Conservation (phyloP, 129 eudicot genomes). For the Artemisia argyi region DNA sequence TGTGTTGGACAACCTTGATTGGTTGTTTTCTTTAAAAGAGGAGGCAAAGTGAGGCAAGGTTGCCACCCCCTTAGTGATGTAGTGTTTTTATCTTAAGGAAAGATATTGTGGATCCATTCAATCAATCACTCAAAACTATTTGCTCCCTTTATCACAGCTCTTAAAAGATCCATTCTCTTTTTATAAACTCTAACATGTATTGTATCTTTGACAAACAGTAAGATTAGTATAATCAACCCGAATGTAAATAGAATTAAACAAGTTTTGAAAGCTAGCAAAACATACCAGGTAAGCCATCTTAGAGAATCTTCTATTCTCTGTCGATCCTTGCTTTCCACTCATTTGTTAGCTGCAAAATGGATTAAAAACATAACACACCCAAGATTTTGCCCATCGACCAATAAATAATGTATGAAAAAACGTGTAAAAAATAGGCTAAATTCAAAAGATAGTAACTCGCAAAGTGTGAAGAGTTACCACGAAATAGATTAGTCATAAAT, state of each 20-base stretch:
- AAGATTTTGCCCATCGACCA: not conserved
- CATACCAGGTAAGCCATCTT: constrained; percentile 69
- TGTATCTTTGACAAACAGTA: constrained; percentile 37
- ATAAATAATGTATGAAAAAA: too few species aligned
- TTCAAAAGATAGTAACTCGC: too few species aligned
- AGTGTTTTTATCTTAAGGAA: too few species aligned
- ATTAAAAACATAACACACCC: not conserved
- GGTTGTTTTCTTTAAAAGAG: too few species aligned
- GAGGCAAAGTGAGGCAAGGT: too few species aligned
- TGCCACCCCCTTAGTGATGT: too few species aligned
- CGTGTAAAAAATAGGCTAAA: too few species aligned
- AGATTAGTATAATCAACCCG: not conserved
- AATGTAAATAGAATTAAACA: not conserved
- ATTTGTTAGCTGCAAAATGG: constrained; percentile 41
- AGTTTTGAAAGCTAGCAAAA: constrained; percentile 6
- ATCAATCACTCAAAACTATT: too few species aligned
- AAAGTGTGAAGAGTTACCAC: too few species aligned
- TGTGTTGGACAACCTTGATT: too few species aligned
- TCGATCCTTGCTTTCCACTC: constrained; percentile 65
- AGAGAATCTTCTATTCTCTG: constrained; percentile 76
- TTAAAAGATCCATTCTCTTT: constrained; percentile 84
- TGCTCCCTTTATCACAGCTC: constrained; percentile 86
- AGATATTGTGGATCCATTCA: too few species aligned
- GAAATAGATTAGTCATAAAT: too few species aligned
- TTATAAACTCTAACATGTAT: constrained; percentile 81